These are phyloP conservation scores for Perkinsus marinus DNA, from an alignment of 169 alveolate genomes.

Conservation along the genomic window DNA sequence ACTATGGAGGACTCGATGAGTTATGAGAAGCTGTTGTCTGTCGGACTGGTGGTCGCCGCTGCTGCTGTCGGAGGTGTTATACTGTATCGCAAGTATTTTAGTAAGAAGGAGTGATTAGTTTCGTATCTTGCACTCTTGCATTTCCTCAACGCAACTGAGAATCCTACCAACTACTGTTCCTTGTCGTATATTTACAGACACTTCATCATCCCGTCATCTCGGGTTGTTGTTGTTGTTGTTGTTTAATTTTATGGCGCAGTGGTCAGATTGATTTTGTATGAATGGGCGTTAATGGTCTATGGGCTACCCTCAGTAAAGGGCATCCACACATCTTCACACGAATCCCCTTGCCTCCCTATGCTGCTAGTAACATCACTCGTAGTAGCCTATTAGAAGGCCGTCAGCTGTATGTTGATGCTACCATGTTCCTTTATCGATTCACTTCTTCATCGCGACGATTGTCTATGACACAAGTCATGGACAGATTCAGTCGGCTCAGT, in stretches of 20 bases:
- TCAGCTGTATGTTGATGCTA: neutral
- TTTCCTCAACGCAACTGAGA: neutral
- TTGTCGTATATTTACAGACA: neutral
- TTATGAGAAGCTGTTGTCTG: neutral
- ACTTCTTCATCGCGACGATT: neutral
- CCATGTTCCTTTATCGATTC: neutral
- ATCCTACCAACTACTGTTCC: too few relatives aligned
- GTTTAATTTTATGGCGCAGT: neutral
- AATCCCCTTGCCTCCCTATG: neutral
- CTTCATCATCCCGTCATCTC: neutral
- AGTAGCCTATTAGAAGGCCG: neutral
- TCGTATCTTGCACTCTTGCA: neutral
- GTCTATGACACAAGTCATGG: neutral
- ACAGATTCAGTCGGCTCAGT: neutral
- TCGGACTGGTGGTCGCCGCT: neutral
- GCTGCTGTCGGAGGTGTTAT: neutral
- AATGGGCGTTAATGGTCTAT: neutral
- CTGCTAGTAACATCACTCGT: neutral
- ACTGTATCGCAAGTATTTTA: neutral
- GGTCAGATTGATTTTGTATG: neutral
- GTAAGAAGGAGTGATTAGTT: neutral
- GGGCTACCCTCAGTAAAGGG: neutral
- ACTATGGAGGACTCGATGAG: neutral
- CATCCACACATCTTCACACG: neutral
- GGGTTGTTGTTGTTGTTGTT: too few relatives aligned